Evolutionary conservation across 352 stramenopile genomes (phyloP), one percentile per base, ranked within the genome.

Genomic region (Blastocystis sp.): DNA sequence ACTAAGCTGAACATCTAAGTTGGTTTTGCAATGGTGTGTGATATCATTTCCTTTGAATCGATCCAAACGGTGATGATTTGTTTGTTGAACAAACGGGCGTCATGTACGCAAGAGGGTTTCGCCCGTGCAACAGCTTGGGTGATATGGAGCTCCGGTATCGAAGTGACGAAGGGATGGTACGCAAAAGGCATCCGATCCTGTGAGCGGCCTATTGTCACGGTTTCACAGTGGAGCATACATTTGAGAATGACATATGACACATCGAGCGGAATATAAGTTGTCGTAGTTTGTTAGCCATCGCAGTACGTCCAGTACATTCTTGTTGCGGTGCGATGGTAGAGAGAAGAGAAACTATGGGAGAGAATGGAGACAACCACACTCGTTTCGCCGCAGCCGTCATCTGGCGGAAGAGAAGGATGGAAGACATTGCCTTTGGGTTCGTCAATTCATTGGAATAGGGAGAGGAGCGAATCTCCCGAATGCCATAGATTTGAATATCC

Each of bases 1-100:
- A 99, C 96, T 88, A 99, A 99, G 93, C 93, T 99, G 87, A 95
- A 96, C 90, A 91, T 99, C 90, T 99, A 99, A 98, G 89, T 34
- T 72, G 64, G 64, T 24, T 57, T 29, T 48, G 89, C 85, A 77
- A 32, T 48, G 8, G 14, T 18, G 32, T 71, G 24, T n/a, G n/a
- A n/a, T n/a, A n/a, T n/a, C n/a, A n/a, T n/a, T n/a, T n/a, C n/a
- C n/a, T n/a, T n/a, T n/a, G n/a, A 21, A 71, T 46, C 16, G 14
- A 71, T 27, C 14, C 32, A 18, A 46, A 48, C 32, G 6, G 11
- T 11, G 59, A 21, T 11, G 59, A 46, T 24, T 36, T 71, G 29
- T 21, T 46, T 71, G 4, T 21, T 44, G 7, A 18, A 71, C 59
- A 71, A 71, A 71, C n/a, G 36, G 32, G 9, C 16, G 24, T 71